Percentiles rank a stretch among this genome's conserved stretches.
Conservation (phyloP, 140 eudicot species). For the Stevia rebaudiana region DNA sequence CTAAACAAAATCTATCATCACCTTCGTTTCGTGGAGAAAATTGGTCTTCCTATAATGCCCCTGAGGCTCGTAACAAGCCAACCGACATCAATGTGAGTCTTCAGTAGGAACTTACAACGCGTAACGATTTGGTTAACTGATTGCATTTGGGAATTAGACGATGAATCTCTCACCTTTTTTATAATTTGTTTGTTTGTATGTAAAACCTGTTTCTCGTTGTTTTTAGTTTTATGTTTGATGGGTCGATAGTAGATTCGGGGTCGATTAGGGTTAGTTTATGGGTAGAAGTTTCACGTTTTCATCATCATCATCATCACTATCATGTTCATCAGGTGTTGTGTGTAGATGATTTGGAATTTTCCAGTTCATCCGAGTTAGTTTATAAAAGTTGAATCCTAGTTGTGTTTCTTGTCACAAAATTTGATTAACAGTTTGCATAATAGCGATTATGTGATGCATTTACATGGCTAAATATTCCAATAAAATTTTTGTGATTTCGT, state of each 20-base stretch:
- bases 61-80: slow-evolving; percentile 28
- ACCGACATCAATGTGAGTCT: slow-evolving; percentile 45
- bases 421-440: background rate
- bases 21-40: slow-evolving; percentile 34
- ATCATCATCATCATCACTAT: background rate
- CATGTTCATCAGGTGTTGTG: slow-evolving; percentile 5
- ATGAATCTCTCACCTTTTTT: slow-evolving; percentile 14
- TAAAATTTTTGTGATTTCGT: too few species aligned
- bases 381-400: background rate
- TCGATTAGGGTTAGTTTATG: slow-evolving; percentile 26
- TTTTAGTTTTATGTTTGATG: slow-evolving; percentile 29
- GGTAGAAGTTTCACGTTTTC: slow-evolving; percentile 16
- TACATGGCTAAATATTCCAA: too few species aligned
- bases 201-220: slow-evolving; percentile 27
- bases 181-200: slow-evolving; percentile 35
- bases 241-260: slow-evolving; percentile 27
- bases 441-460: too few species aligned
- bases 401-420: background rate
- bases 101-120: slow-evolving; percentile 24
- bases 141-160: slow-evolving; percentile 28
- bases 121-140: slow-evolving; percentile 26
- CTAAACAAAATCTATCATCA: slow-evolving; percentile 29
- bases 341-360: slow-evolving; percentile 22
- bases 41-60: slow-evolving; percentile 31
- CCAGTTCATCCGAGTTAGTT: slow-evolving; percentile 18